Evolutionary conservation across 352 stramenopile species (phyloP), one percentile per base, ranked within the genome.

Genomic region (Globisporangium ultimum): DNA sequence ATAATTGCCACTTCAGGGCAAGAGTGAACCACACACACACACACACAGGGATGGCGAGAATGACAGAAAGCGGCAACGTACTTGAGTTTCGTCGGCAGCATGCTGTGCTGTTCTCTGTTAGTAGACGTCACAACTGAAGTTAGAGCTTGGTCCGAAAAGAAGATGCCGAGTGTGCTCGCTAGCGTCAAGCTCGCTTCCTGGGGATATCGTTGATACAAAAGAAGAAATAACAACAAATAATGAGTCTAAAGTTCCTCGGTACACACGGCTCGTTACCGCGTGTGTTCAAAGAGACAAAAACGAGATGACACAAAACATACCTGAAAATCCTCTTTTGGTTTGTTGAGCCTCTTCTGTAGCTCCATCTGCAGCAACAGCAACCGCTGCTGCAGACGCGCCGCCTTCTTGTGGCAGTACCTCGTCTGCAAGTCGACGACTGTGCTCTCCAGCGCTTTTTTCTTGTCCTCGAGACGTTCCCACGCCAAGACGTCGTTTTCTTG

Each of bases 331-430:
- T 71, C 38, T 17, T 13, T 13, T 17, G 38, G 10, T 17, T 43
- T 17, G 24, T 61, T 66, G 12, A 86, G 42, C 40, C 64, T 75
- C 48, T 59, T 72, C n/a, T 60, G 52, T 0, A 80, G 45, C 18
- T 87, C 77, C 40, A 87, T 57, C 47, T 79, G 59, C 24, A 84
- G 56, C 43, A 87, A n/a, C 38, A 64, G 36, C 5, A 65, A 61
- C 10, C 76, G 72, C n/a, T 68, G 53, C 20, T 62, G 50, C 42
- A 87, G 63, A 9, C 76, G 71, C 50, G 68, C 48, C 0, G 52
- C 14, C 42, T 78, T 78, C 48, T 58, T 55, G 50, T 28, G 62
- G 46, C 64, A 73, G 15, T 47, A 40, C 18, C 47, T 60, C 13
- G 9, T 34, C 15, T 36, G 54, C 38, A 86, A 61, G 48, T 68